Evolutionary conservation across 345 rosid species (phyloP).

Genomic region (Erucastrum elatum): DNA sequence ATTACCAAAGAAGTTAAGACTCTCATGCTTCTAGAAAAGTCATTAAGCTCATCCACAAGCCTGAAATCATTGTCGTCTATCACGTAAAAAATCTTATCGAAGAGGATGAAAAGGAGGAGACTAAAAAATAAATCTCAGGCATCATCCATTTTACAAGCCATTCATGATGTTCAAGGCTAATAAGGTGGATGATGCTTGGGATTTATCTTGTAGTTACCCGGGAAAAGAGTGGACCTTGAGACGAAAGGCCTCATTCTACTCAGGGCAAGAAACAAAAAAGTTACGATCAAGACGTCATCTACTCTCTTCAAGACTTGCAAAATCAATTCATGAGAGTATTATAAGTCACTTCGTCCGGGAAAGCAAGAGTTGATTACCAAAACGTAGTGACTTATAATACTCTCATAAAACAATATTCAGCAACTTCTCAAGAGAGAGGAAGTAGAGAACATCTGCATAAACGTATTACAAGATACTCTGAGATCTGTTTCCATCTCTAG

Average conservation of each 20-base stretch:
- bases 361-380: not conserved
- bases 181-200: not conserved
- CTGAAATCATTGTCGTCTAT: not conserved
- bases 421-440: not conserved
- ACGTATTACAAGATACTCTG: too few species aligned
- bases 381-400: too few species aligned
- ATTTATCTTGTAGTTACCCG: slow-evolving; percentile 1
- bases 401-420: not conserved
- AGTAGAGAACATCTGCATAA: not conserved
- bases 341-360: slow-evolving; percentile 21
- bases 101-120: not conserved
- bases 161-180: not conserved
- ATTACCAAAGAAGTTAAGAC: too few species aligned
- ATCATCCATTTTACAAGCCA: slow-evolving; percentile 24
- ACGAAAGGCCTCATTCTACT: too few species aligned
- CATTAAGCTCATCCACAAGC: not conserved
- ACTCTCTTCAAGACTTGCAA: not conserved
- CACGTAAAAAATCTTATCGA: not conserved
- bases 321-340: not conserved
- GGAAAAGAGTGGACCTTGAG: too few species aligned
- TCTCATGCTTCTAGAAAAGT: too few species aligned
- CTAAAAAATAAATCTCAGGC: slow-evolving; percentile 28
- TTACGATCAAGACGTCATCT: not conserved
- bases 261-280: too few species aligned
- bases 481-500: too few species aligned